These are phyloP conservation scores for Lycium barbarum DNA, from an alignment of 257 asterid species.

Conservation along the genomic window DNA sequence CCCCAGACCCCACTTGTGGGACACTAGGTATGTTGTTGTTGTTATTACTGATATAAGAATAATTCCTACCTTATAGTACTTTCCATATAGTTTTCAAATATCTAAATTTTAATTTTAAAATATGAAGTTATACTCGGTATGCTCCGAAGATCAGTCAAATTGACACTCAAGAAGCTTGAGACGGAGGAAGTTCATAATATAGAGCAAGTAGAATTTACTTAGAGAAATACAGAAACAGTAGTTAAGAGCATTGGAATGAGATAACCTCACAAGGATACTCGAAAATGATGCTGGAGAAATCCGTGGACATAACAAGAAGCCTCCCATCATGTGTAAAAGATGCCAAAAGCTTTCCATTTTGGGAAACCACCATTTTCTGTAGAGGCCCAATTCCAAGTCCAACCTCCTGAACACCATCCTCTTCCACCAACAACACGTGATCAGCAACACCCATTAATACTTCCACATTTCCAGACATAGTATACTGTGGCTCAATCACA, in stretches of 20 bases:
- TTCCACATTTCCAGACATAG: conserved; percentile 96
- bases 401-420: conserved; percentile 81
- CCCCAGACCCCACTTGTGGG: too few species aligned
- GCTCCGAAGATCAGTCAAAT: too few species aligned
- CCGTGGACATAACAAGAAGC: conserved; percentile 81
- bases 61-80: too few species aligned
- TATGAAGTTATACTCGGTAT: too few species aligned
- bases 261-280: conserved; percentile 88
- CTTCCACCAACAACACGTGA: conserved; percentile 81
- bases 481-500: conserved; percentile 93
- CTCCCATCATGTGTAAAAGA: conserved; percentile 89
- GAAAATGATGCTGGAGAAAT: conserved; percentile 72
- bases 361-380: conserved; percentile 91
- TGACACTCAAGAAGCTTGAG: too few species aligned
- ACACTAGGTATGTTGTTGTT: too few species aligned
- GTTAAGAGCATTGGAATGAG: not conserved
- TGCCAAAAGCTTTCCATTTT: conserved; percentile 84
- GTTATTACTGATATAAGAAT: too few species aligned
- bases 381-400: conserved; percentile 79
- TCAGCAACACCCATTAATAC: conserved; percentile 83
- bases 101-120: too few species aligned
- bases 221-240: not conserved
- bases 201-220: not conserved
- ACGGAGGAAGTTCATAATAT: not conserved
- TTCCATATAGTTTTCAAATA: too few species aligned